A percentile compares a stretch with the other conserved stretches of the same genome.
Conservation (phyloP, 2,329 filamentous ascomycete species). For the Monosporascus sp. region DNA sequence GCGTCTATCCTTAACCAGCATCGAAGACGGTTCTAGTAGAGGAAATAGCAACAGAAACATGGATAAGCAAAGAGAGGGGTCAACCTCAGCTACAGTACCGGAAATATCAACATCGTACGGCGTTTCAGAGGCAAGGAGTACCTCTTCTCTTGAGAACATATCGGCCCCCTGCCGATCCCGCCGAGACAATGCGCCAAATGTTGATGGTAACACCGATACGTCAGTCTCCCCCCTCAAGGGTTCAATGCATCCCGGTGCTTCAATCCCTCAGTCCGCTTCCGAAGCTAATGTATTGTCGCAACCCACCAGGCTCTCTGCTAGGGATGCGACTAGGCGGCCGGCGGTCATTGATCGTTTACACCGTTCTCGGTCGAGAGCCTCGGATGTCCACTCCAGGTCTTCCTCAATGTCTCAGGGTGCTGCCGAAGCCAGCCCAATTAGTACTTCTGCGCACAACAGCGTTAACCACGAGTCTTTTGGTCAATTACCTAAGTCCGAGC, state of each 20-base stretch:
- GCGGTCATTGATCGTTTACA: slow-evolving; percentile 52
- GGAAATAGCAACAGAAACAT: slow-evolving; percentile 35
- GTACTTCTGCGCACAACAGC: slow-evolving; percentile 52
- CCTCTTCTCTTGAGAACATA: slow-evolving; percentile 23
- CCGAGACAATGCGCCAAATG: slow-evolving; percentile 38
- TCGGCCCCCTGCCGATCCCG: slow-evolving; percentile 22
- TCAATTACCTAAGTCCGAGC: slow-evolving; percentile 39
- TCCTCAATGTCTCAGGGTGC: slow-evolving; percentile 54
- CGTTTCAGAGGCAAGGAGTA: slow-evolving; percentile 18
- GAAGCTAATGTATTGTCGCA: slow-evolving; percentile 24
- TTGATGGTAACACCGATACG: slow-evolving; percentile 40
- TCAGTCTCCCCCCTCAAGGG: slow-evolving; percentile 38
- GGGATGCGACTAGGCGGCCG: slow-evolving; percentile 37
- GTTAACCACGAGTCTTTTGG: slow-evolving; percentile 53
- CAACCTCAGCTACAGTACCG: slow-evolving; percentile 28
- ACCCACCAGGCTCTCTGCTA: slow-evolving; percentile 21
- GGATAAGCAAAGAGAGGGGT: slow-evolving; percentile 35
- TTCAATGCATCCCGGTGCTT: slow-evolving; percentile 15
- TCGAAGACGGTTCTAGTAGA: slow-evolving; percentile 38
- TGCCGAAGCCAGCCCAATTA: slow-evolving; percentile 51
- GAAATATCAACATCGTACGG: slow-evolving; percentile 36
- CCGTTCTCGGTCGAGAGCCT: slow-evolving; percentile 38
- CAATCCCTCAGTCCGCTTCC: slow-evolving; percentile 25
- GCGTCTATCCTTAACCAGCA: slow-evolving; percentile 33
- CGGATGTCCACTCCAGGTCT: slow-evolving; percentile 45